Evolutionary conservation across 495 filamentous ascomycete genomes (phyloP).

Genomic region (Chaetomium fimeti): DNA sequence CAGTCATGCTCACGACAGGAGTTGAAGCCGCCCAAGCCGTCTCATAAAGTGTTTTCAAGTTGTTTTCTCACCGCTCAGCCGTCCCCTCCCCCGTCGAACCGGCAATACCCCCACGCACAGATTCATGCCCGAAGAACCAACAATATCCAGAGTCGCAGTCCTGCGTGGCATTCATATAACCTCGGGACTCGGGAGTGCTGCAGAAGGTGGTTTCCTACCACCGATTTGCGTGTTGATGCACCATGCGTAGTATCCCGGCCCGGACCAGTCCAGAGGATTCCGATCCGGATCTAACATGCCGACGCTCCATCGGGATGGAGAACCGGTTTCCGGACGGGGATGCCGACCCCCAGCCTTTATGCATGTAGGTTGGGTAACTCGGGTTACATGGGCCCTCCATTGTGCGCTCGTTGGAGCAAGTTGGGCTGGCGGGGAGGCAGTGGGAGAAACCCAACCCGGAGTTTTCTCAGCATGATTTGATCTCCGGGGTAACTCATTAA

Average conservation of each 20-base stretch:
- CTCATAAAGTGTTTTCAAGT: neutral
- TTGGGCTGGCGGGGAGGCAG: neutral
- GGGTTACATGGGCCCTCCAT: neutral
- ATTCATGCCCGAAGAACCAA: neutral
- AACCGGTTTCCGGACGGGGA: neutral
- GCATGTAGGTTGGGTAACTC: neutral
- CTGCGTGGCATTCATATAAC: neutral
- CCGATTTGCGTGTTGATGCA: neutral
- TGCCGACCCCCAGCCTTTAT: neutral
- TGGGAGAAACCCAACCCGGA: no score
- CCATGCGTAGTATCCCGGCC: neutral
- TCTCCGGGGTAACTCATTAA: no score
- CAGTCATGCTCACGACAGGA: neutral
- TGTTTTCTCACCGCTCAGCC: no score
- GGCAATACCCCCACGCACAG: neutral
- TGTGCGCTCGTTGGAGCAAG: neutral
- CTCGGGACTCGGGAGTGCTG: neutral
- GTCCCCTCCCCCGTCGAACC: neutral
- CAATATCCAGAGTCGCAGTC: neutral
- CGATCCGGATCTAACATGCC: neutral
- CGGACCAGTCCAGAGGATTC: neutral
- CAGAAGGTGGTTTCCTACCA: neutral
- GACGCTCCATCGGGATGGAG: neutral
- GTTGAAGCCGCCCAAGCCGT: constrained; percentile 3
- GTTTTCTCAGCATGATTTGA: no score